Base-by-base conservation (phyloP, 2,329 filamentous ascomycete species). In the Penicillium sp. region DNA sequence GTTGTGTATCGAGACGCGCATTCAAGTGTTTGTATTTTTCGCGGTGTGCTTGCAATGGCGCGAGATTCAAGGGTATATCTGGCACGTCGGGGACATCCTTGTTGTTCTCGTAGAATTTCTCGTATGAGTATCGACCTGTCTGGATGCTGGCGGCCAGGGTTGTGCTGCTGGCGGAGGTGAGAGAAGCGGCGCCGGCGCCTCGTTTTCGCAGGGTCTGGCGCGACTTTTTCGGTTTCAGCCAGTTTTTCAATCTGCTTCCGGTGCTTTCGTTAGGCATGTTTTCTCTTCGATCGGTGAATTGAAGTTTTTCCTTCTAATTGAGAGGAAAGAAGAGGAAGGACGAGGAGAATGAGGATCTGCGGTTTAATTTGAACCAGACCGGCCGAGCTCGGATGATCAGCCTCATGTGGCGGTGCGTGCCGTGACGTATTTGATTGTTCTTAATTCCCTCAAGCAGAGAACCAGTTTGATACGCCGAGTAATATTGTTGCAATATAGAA, bases 1-100 rank as follows among this genome's bases (percentile, higher is more conserved):
- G 59, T 56, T 74, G 71, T 4, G 65, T 65, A 46, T 74, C 71
- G 5, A 71, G 51, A 23, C 66, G 59, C 5, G 65, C 59, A 47
- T 69, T 64, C 1, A 61, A 33, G 11, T 64, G 60, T 51, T 57
- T 61, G 60, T 73, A 73, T 56, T 71, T 72, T 28, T 64, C 53
- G 33, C 68, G 66, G 57, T 74, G 71, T 18, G 65, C 64, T 40
- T 71, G 62, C 35, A 73, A 63, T 5, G 71, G 71, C 3, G 71
- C 66, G 5, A 73, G 47, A 5, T 43, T 40, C 14, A 65, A 12
- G 2, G 56, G 56, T 26, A 59, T 20, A 1, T 56, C 47, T 7
- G 56, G 56, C 11, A 54, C 51, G 3, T 52, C 47, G 14, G 35
- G 42, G 9, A 46, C 47, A 18, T 46, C 26, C n/a, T 54, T 12